Conservation (phyloP, 371 early-diverging fungal genomes). For the Rhizopus sp. region DNA sequence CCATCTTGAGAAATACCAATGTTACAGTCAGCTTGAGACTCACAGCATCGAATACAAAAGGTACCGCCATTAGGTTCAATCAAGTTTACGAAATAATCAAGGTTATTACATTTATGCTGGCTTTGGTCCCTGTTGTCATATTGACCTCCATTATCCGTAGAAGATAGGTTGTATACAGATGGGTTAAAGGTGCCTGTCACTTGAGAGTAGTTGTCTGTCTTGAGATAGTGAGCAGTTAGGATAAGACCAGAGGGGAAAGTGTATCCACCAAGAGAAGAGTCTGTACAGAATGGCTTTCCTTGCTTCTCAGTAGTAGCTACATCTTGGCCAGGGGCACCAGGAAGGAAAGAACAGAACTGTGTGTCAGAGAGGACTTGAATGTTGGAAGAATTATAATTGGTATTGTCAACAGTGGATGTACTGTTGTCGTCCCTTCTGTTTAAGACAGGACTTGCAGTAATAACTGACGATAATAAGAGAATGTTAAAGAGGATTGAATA, state of each 20-base stretch:
- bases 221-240: conserved; percentile 36
- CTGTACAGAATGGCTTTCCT: conserved; percentile 36
- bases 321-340: conserved; percentile 35
- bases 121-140: conserved; percentile 48
- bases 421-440: not conserved
- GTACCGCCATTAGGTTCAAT: conserved; percentile 38
- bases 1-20: conserved; percentile 23
- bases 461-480: not conserved
- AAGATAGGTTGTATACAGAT: conserved; percentile 32
- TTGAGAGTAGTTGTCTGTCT: conserved; percentile 41
- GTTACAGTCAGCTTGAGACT: conserved; percentile 16
- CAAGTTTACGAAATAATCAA: conserved; percentile 42
- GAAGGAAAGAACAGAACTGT: conserved; percentile 47
- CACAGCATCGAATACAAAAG: conserved; percentile 41
- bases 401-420: not conserved
- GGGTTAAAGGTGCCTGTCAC: conserved; percentile 53
- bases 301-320: conserved; percentile 42
- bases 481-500: not conserved
- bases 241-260: conserved; percentile 52
- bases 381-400: conserved; percentile 11
- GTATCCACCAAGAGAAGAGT: conserved; percentile 21
- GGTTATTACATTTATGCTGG: conserved; percentile 34
- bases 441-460: conserved; percentile 1
- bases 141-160: conserved; percentile 55
- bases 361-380: conserved; percentile 30